Conservation (phyloP, 108 stramenopile species). For the Skeletonema potamos region DNA sequence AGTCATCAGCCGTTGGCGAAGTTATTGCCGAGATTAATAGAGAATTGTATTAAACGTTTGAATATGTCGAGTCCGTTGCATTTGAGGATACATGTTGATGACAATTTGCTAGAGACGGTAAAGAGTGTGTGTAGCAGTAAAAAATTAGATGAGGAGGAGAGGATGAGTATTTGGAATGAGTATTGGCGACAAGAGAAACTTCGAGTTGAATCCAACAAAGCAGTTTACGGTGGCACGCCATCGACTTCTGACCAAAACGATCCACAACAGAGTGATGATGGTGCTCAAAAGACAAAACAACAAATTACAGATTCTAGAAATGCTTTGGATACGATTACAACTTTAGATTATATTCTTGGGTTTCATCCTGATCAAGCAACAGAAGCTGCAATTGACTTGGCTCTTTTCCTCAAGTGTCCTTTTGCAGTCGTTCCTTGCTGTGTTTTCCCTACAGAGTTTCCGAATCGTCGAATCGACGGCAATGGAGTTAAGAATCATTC, state of each 20-base stretch:
- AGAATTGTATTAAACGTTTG: neutral
- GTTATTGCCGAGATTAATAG: slow-evolving; percentile 41
- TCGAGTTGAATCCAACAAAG: slow-evolving; percentile 16
- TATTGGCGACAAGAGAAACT: slow-evolving; percentile 35
- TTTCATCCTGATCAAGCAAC: slow-evolving; percentile 92
- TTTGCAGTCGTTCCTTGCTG: slow-evolving; percentile 71
- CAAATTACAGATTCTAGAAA: slow-evolving; percentile 37
- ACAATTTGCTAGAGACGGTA: slow-evolving; percentile 47
- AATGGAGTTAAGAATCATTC: slow-evolving; percentile 50
- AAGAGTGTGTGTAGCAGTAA: slow-evolving; percentile 5
- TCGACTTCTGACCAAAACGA: neutral
- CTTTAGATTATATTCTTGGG: slow-evolving; percentile 64
- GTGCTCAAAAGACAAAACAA: neutral
- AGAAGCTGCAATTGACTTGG: slow-evolving; percentile 71
- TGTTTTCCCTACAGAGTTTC: slow-evolving; percentile 78
- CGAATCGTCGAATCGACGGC: slow-evolving; percentile 46
- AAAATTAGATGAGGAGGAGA: slow-evolving; percentile 1
- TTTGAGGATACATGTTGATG: slow-evolving; percentile 56
- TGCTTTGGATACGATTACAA: slow-evolving; percentile 21
- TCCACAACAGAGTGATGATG: neutral
- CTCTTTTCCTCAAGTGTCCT: slow-evolving; percentile 54
- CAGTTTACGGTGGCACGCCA: slow-evolving; percentile 30
- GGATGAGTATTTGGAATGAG: slow-evolving; percentile 22
- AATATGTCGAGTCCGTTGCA: slow-evolving; percentile 27
- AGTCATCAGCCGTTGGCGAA: slow-evolving; percentile 71